Percentiles rank a stretch among this genome's conserved stretches.
These are phyloP conservation scores for Sphaerobolus stellatus DNA, from an alignment of 1,284 basidiomycete species.

Conservation along the genomic window DNA sequence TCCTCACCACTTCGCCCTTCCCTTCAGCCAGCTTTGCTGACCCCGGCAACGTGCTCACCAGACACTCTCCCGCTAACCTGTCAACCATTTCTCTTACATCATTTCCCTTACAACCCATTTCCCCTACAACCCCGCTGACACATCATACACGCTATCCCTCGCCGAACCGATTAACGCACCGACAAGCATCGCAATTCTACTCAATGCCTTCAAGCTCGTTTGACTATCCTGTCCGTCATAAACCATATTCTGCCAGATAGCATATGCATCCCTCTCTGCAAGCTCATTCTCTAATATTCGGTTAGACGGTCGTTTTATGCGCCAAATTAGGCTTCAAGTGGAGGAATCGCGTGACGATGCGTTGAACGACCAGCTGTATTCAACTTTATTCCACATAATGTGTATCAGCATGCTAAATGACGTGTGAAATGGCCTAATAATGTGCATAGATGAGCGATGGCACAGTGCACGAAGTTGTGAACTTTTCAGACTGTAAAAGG, in stretches of 20 bases:
- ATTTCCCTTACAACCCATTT: constrained; percentile 76
- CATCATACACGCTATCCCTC: constrained; percentile 53
- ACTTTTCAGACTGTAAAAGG: no score
- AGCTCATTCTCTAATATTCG: constrained; percentile 77
- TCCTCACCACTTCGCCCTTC: constrained; percentile 34
- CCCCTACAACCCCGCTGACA: constrained; percentile 61
- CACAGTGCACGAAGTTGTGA: no score
- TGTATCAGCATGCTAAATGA: no score
- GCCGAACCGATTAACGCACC: constrained; percentile 49
- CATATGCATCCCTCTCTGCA: constrained; percentile 69
- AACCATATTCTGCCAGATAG: constrained; percentile 68
- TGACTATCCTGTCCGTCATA: constrained; percentile 58
- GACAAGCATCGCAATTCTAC: constrained; percentile 62
- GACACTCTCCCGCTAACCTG: constrained; percentile 74
- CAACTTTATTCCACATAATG: no score
- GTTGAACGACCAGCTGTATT: no score
- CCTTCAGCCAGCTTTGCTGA: constrained; percentile 44
- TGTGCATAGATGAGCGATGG: no score
- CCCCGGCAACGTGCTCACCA: constrained; percentile 56
- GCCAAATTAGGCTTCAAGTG: no score
- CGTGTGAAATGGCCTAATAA: no score
- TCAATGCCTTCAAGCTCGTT: constrained; percentile 68
- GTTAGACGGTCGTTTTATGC: no score
- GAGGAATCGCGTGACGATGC: no score
- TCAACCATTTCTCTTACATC: no score